phyloP scores from a whole-genome alignment of 768 basidiomycete genomes.

The Pilatotrama ljubarskyi region DNA sequence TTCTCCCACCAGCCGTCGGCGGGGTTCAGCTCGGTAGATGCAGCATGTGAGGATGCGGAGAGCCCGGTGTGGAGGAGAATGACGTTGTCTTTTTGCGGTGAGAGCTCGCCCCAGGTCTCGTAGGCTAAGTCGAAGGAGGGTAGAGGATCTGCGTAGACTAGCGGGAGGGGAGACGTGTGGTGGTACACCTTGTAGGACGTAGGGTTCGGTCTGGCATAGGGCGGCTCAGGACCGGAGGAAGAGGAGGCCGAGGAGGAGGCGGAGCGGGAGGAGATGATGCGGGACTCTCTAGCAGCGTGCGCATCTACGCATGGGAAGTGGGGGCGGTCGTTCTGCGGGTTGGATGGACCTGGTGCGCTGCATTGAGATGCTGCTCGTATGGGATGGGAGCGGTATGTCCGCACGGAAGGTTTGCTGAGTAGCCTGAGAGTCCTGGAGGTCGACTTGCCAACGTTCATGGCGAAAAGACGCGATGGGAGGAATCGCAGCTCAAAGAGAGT shows the following conservation, averaged over 20 bases:
- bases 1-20: conserved; percentile 98
- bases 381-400: conserved; percentile 5
- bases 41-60: conserved; percentile 94
- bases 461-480: background rate
- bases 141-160: conserved; percentile 58
- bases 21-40: conserved; percentile 73
- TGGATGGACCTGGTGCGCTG: conserved; percentile 10
- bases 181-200: conserved; percentile 70
- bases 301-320: conserved; percentile 80
- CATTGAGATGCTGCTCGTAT: conserved; percentile 17
- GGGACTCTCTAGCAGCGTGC: conserved; percentile 69
- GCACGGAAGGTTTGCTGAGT: conserved; percentile 5
- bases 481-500: background rate
- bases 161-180: conserved; percentile 58
- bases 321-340: conserved; percentile 25
- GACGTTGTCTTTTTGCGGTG: conserved; percentile 75
- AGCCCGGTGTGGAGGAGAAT: conserved; percentile 96
- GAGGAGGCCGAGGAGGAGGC: conserved; percentile 25
- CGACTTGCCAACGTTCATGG: conserved; percentile 11
- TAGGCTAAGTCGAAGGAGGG: conserved; percentile 87
- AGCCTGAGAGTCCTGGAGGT: conserved; percentile 10
- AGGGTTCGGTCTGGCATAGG: conserved; percentile 80
- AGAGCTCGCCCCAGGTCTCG: conserved; percentile 96
- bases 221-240: conserved; percentile 71
- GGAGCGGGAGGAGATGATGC: conserved; percentile 39